Conservation (phyloP, 768 basidiomycete species). For the Lactifluus rugatus region DNA sequence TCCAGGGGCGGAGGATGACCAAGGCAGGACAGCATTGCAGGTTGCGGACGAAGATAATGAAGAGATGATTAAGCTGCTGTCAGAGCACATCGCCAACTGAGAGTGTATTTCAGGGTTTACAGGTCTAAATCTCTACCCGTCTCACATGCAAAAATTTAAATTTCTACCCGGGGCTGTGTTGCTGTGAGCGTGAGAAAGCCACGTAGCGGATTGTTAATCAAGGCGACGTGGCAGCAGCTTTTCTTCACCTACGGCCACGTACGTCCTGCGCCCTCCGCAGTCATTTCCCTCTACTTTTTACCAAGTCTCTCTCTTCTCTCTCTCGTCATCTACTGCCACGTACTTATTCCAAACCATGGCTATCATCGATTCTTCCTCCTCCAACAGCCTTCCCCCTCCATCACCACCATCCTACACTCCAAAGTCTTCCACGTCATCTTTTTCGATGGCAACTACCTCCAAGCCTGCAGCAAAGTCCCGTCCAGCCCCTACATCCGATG, state of each 20-base stretch:
- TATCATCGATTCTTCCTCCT: not conserved
- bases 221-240: constrained; percentile 7
- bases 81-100: no score
- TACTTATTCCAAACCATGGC: constrained; percentile 4
- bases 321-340: not conserved
- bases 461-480: constrained; percentile 18
- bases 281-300: not conserved
- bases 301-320: not conserved
- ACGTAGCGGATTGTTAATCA: not conserved
- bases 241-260: constrained; percentile 22
- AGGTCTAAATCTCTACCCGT: no score
- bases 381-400: constrained; percentile 3
- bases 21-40: no score
- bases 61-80: no score
- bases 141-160: no score
- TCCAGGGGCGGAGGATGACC: no score
- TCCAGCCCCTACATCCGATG: constrained; percentile 10
- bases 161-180: no score
- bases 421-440: constrained; percentile 11
- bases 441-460: not conserved
- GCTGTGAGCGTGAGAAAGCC: not conserved
- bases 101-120: no score
- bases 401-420: constrained; percentile 1
- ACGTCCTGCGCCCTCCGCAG: constrained; percentile 20
- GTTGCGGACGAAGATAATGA: no score